phyloP scores from a whole-genome alignment of 140 eudicot species.

The Oenanthe javanica region DNA sequence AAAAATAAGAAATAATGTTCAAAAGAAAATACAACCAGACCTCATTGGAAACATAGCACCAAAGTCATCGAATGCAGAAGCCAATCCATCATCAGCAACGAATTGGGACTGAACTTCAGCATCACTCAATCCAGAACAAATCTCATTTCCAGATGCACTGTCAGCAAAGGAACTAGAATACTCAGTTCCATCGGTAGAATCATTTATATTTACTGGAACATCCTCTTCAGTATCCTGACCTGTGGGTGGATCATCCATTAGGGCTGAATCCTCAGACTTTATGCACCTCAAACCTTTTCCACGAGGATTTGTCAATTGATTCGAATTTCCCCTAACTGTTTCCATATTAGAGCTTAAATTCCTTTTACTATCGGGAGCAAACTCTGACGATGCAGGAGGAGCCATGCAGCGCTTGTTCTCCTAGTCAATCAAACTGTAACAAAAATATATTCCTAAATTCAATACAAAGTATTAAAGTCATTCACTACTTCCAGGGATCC shows the following conservation, averaged over 20 bases:
- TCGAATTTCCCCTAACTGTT: constrained; percentile 1
- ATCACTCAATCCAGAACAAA: constrained; percentile 45
- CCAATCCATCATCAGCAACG: constrained; percentile 27
- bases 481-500: background rate
- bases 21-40: constrained; percentile 20
- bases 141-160: constrained; percentile 46
- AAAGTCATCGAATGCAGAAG: constrained; percentile 42
- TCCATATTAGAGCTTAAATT: background rate
- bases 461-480: background rate
- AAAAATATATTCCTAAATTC: background rate
- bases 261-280: constrained; percentile 28
- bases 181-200: constrained; percentile 58
- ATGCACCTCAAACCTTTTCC: constrained; percentile 27
- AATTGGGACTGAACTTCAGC: constrained; percentile 74
- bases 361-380: background rate
- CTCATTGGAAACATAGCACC: constrained; percentile 47
- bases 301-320: background rate
- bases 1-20: background rate
- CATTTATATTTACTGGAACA: constrained; percentile 30
- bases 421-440: background rate
- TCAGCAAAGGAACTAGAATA: constrained; percentile 82
- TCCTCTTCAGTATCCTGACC: constrained; percentile 18
- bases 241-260: constrained; percentile 21
- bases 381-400: constrained; percentile 10
- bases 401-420: constrained; percentile 5